Conservation (phyloP, 169 alveolate genomes). For the Plasmodium reichenowi region DNA sequence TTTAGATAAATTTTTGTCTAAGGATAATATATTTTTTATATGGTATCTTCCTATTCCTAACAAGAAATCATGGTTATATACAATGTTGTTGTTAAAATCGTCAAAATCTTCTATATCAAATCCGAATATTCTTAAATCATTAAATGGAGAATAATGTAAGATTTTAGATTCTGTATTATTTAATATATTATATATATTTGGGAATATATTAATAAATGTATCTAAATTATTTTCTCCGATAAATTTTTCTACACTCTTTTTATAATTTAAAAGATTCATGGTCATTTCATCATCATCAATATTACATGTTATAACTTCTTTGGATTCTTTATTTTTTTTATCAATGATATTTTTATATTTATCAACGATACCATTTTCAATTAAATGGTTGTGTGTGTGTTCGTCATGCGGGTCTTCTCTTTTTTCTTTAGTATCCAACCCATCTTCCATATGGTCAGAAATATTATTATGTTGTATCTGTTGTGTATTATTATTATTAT, state of each 20-base stretch:
- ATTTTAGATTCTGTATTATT: constrained; percentile 77
- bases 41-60: constrained; percentile 81
- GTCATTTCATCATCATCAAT: constrained; percentile 66
- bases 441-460: background rate
- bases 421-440: background rate
- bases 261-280: constrained; percentile 69
- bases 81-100: constrained; percentile 74
- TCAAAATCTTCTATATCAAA: constrained; percentile 80
- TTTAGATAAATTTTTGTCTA: constrained; percentile 51
- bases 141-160: constrained; percentile 73
- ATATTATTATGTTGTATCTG: background rate
- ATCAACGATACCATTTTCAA: background rate
- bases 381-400: background rate
- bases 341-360: constrained; percentile 8
- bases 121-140: constrained; percentile 78
- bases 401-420: background rate
- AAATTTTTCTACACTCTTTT: constrained; percentile 79
- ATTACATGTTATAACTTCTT: constrained; percentile 43
- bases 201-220: constrained; percentile 79
- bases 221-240: constrained; percentile 79
- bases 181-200: constrained; percentile 77
- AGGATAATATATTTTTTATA: constrained; percentile 75
- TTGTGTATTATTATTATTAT: background rate
- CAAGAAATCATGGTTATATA: constrained; percentile 72
- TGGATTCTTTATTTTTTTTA: constrained; percentile 9